Base-by-base conservation (phyloP, 169 alveolate genomes). In the Pseudocohnilembus persalinus region DNA sequence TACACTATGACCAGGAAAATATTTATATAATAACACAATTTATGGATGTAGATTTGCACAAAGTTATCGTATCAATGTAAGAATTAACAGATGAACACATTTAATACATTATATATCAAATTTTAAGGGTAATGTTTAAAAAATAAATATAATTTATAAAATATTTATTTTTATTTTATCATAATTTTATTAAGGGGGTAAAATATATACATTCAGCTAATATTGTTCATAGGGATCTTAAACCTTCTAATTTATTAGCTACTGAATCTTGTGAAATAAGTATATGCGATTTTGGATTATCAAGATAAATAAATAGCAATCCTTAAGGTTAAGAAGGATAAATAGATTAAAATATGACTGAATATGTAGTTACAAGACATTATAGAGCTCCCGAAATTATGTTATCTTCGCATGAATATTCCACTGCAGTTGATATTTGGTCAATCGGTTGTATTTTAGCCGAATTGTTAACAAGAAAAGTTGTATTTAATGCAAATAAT, bases 301-400 rank as follows among this genome's bases (percentile, higher is more conserved):
- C 94, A 20, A 90, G 96, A 82, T 72, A 88, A 87, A 84, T 90
- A 82, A 87, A 89, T 87, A 89, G 73, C 33, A 20, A 11, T 49
- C 68, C 68, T 49, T 11, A 49, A 20, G 68, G n/a, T n/a, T n/a
- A n/a, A n/a, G n/a, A n/a, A n/a, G n/a, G n/a, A n/a, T n/a, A 49
- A 49, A 49, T 11, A 11, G 68, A 4, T 49, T 20, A 4, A 11
- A 49, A 49, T 20, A 49, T 49, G 73, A 94, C 97, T 49, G 97
- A 94, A 83, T 96, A 96, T 85, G 94, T 95, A 74, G 96, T 95
- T 85, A 91, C 96, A 27, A 89, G 98, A 65, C 95, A 89, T 87
- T 96, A 96, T 87, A 85, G 98, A 75, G 97, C 97, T 0, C 97
- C 97, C 1, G 97, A 94, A 84, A 91, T 94, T 4, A 83, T 94